Base-by-base conservation (phyloP, 441 rosid genomes). In the Hura crepitans region DNA sequence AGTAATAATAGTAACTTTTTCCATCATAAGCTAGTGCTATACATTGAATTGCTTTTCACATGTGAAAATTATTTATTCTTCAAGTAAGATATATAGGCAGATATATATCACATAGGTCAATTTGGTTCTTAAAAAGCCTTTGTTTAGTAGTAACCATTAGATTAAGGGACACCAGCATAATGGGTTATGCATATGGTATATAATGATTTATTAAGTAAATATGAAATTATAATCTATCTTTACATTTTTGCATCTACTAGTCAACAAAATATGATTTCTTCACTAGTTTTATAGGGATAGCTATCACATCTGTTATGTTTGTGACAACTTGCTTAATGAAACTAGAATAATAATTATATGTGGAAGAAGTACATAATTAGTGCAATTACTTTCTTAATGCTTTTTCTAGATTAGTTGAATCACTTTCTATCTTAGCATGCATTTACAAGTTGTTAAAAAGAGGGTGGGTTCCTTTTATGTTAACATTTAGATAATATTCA, bases 381-480 rank as follows among this genome's bases (percentile, higher is more conserved):
- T n/a, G 98, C 99, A 4, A 79, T 95, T 2, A 23, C 60, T 27
- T 95, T 95, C 75, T 84, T 95, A 14, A 81, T 95, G 66, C 82
- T 95, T 76, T 95, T 95, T 22, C n/a, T n/a, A 97, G 97, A 5
- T 87, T 92, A 0, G 71, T 95, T 22, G 99, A 95, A 58, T 76
- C 91, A 20, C 96, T 95, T 60, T 95, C 92, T 87, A 89, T 95
- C 85, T 90, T 98, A 6, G 97, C 99, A 37, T 95, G 97, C 2
- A 88, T 95, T 15, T 87, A 91, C 69, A 95, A 95, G 76, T 89
- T 92, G 82, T 81, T 82, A 0, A 98, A 95, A 71, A 98, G 99
- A 54, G 99, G 96, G 30, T 95, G 99, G 99, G 93, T 95, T 37
- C 98, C 99, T 12, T 88, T 95, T n/a, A n/a, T n/a, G n/a, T n/a